A percentile compares a stretch with the other conserved stretches of the same genome.
phyloP scores from a whole-genome alignment of 495 filamentous ascomycete genomes.

The Pyrenula massariospora region DNA sequence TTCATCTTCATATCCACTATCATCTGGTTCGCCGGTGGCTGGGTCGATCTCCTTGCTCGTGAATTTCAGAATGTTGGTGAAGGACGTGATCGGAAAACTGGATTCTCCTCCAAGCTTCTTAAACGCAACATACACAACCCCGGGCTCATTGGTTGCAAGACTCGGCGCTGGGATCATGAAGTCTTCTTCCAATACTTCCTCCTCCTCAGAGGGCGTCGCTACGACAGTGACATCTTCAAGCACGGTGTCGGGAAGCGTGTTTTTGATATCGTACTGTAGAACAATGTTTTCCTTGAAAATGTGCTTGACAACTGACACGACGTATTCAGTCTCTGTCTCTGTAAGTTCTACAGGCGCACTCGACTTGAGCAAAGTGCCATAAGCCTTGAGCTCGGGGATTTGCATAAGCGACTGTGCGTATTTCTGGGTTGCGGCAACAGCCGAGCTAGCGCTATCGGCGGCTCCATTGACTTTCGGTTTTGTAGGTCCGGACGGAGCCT shows the following conservation, averaged over 20 bases:
- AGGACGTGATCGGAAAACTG: constrained; percentile 58
- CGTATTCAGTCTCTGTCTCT: constrained; percentile 95
- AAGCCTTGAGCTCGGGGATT: constrained; percentile 81
- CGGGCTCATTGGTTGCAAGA: constrained; percentile 68
- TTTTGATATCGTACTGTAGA: constrained; percentile 95
- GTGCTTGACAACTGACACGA: constrained; percentile 87
- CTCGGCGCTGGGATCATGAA: constrained; percentile 86
- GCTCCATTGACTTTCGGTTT: constrained; percentile 56
- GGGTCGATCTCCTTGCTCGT: constrained; percentile 97
- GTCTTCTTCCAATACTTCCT: constrained; percentile 60
- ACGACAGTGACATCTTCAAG: constrained; percentile 85
- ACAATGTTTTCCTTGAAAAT: constrained; percentile 96
- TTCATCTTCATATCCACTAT: constrained; percentile 88
- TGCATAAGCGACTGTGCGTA: constrained; percentile 76
- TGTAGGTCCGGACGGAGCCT: constrained; percentile 79
- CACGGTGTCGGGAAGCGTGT: constrained; percentile 83
- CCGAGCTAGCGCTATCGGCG: constrained; percentile 59
- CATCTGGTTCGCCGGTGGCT: constrained; percentile 84
- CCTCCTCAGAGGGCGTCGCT: constrained; percentile 74
- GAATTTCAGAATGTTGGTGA: constrained; percentile 91
- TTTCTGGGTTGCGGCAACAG: constrained; percentile 70
- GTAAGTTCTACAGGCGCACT: constrained; percentile 79
- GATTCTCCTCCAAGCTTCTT: constrained; percentile 65
- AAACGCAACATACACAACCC: constrained; percentile 91
- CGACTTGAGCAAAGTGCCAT: constrained; percentile 83